phyloP scores from a whole-genome alignment of 2,329 filamentous ascomycete genomes.

The Penicillium vulpinum region DNA sequence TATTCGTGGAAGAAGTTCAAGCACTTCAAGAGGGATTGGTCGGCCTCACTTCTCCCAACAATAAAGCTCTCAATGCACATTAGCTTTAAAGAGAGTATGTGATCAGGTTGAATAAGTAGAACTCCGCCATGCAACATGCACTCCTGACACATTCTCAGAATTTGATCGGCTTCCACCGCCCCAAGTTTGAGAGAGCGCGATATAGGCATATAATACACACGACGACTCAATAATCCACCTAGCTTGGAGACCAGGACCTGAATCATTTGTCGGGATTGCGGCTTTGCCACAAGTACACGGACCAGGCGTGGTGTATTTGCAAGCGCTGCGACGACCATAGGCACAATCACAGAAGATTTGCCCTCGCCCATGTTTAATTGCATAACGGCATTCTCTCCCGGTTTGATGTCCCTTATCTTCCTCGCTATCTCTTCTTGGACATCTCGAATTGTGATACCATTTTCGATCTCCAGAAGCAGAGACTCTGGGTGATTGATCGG shows the following conservation, averaged over 20 bases:
- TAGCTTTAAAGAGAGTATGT: conserved; percentile 63
- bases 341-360: conserved; percentile 69
- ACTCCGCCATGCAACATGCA: conserved; percentile 57
- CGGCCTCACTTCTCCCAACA: conserved; percentile 9
- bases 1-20: conserved; percentile 15
- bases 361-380: conserved; percentile 73
- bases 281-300: conserved; percentile 61
- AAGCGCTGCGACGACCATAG: conserved; percentile 58
- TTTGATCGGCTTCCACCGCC: conserved; percentile 27
- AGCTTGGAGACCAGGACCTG: conserved; percentile 45
- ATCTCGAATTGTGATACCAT: conserved; percentile 59
- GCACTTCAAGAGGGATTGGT: conserved; percentile 6
- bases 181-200: conserved; percentile 49
- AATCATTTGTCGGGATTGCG: conserved; percentile 61
- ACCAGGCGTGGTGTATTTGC: conserved; percentile 54
- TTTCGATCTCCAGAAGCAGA: conserved; percentile 66
- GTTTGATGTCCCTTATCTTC: conserved; percentile 52
- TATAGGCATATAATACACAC: conserved; percentile 50
- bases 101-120: conserved; percentile 63
- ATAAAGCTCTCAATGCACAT: conserved; percentile 56
- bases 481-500: conserved; percentile 57
- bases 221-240: conserved; percentile 47
- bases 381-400: conserved; percentile 54
- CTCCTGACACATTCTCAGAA: conserved; percentile 45
- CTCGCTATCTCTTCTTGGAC: conserved; percentile 60